Evolutionary conservation across 78 protist genomes (phyloP).

Genomic region (Blattamonas nauphoetae): DNA sequence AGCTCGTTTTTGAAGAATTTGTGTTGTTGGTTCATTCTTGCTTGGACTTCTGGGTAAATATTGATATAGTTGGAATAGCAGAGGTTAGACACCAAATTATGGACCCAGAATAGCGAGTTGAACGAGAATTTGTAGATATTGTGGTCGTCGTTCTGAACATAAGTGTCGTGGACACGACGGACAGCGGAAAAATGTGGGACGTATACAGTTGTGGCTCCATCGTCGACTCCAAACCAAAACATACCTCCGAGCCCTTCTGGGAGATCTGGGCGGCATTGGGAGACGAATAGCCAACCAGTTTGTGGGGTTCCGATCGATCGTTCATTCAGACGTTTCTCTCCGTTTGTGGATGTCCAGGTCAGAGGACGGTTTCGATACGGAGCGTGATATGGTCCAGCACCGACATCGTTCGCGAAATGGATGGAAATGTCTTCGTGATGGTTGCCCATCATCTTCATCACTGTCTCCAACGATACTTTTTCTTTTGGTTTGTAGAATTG

Average conservation of each 20-base stretch:
- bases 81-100: background rate
- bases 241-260: background rate
- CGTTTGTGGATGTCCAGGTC: background rate
- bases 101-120: background rate
- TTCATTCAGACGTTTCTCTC: conserved; percentile 18
- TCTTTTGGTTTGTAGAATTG: too few relatives aligned
- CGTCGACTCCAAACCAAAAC: conserved; percentile 7
- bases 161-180: background rate
- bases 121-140: background rate
- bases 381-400: conserved; percentile 25
- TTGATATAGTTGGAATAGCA: background rate
- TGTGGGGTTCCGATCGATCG: conserved; percentile 16
- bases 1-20: background rate
- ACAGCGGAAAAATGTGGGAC: background rate
- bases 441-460: background rate
- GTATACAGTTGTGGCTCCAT: background rate
- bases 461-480: background rate
- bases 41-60: background rate
- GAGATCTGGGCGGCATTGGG: conserved; percentile 14
- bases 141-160: background rate
- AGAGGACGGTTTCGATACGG: conserved; percentile 32
- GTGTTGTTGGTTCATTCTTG: background rate
- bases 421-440: background rate
- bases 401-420: background rate
- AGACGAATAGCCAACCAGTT: conserved; percentile 29